These are phyloP conservation scores for Calonectria crousiana DNA, from an alignment of 2,329 filamentous ascomycete species.

Conservation along the genomic window DNA sequence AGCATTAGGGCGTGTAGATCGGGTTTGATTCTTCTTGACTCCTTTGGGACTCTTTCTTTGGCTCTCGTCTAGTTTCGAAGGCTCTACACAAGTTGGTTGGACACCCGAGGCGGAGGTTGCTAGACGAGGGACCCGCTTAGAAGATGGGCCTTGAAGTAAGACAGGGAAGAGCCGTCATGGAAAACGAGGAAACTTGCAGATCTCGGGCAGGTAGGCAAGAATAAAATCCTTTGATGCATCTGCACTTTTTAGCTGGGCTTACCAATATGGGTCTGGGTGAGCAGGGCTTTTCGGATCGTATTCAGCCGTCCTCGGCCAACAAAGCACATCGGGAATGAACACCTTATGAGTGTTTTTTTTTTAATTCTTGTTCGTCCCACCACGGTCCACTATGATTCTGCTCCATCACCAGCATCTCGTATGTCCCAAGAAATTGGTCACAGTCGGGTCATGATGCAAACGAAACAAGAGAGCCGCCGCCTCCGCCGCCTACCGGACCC, in stretches of 20 bases:
- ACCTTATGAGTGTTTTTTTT: background rate
- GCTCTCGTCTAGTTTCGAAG: background rate
- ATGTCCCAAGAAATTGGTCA: background rate
- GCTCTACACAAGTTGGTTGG: background rate
- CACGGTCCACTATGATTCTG: background rate
- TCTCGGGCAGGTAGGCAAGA: background rate
- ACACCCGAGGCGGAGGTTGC: background rate
- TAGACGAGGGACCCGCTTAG: constrained; percentile 3
- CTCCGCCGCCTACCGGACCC: too few species aligned
- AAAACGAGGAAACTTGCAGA: constrained; percentile 10
- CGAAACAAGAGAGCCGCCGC: background rate
- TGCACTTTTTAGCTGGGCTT: background rate
- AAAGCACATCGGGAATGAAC: background rate
- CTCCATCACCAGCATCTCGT: background rate
- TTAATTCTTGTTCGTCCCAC: background rate
- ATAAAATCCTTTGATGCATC: background rate
- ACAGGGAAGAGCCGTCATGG: background rate
- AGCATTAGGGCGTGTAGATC: constrained; percentile 1
- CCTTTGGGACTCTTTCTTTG: background rate
- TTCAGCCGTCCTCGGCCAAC: background rate
- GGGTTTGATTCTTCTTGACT: background rate
- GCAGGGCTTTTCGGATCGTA: background rate
- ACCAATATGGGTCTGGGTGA: background rate
- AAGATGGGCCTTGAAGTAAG: background rate
- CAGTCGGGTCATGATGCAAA: background rate